Conservation (phyloP, 2,329 filamentous ascomycete species). For the Claviceps paspali region DNA sequence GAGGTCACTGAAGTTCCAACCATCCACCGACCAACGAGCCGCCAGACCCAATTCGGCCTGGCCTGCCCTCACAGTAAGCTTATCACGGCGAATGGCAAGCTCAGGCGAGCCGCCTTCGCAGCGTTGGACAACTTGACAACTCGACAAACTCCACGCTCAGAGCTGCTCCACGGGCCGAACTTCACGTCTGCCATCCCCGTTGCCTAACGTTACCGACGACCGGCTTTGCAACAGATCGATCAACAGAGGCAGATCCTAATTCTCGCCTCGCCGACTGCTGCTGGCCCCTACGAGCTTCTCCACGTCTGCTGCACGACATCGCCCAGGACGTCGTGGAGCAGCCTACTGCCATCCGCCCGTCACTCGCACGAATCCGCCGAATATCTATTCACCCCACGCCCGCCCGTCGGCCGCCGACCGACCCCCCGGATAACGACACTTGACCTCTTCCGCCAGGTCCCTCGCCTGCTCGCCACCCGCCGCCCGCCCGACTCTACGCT, state of each 20-base stretch:
- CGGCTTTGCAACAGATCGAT: neutral
- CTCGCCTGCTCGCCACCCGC: neutral
- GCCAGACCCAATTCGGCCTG: too few relatives aligned
- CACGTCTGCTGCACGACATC: neutral
- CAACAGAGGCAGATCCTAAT: too few relatives aligned
- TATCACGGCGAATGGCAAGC: neutral
- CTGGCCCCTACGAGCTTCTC: neutral
- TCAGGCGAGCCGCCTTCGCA: neutral
- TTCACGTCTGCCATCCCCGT: slow-evolving; percentile 4
- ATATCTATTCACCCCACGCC: slow-evolving; percentile 1
- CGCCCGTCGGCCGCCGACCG: slow-evolving; percentile 3
- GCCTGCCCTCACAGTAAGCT: too few relatives aligned
- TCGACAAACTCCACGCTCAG: too few relatives aligned
- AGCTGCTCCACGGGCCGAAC: neutral
- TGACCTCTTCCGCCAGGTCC: too few relatives aligned
- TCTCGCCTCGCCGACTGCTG: neutral
- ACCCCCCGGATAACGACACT: neutral
- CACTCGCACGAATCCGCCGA: slow-evolving; percentile 1
- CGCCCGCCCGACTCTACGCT: neutral
- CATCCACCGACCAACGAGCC: too few relatives aligned
- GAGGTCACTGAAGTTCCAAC: too few relatives aligned
- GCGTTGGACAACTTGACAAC: neutral
- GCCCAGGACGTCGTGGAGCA: neutral
- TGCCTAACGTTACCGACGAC: neutral
- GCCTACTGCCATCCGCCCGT: neutral